A percentile compares a stretch with the other conserved stretches of the same genome.
These are phyloP conservation scores for Pachyrhizus erosus DNA, from an alignment of 306 rosid genomes.

Conservation along the genomic window DNA sequence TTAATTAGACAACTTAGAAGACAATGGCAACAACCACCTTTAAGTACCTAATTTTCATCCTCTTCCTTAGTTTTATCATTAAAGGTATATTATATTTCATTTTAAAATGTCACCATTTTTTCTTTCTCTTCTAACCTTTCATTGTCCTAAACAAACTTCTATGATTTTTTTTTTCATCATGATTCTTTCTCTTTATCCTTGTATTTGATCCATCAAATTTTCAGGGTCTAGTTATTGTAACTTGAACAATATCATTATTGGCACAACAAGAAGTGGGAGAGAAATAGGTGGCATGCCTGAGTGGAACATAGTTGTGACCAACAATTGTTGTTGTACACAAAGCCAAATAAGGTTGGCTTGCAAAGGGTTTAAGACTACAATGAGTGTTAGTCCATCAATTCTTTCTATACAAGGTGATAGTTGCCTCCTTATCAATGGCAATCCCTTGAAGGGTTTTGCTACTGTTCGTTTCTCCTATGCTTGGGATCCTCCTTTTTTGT, in stretches of 20 bases:
- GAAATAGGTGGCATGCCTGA: slow-evolving; percentile 48
- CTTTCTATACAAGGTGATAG: slow-evolving; percentile 31
- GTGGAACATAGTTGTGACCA: slow-evolving; percentile 64
- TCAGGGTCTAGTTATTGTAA: slow-evolving; percentile 54
- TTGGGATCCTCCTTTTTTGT: slow-evolving; percentile 59
- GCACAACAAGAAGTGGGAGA: slow-evolving; percentile 56
- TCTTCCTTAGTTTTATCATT: slow-evolving; percentile 37
- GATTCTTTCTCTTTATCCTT: neutral
- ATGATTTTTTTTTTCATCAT: too few species aligned
- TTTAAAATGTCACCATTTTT: neutral
- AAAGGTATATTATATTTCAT: slow-evolving; percentile 35
- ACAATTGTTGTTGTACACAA: slow-evolving; percentile 58
- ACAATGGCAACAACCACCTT: neutral
- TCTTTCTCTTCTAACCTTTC: neutral
- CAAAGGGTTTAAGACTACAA: slow-evolving; percentile 48
- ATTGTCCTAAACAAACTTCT: too few species aligned
- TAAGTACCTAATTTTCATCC: slow-evolving; percentile 3
- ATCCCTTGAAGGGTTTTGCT: slow-evolving; percentile 3
- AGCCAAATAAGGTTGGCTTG: slow-evolving; percentile 41
- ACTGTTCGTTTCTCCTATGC: slow-evolving; percentile 59
- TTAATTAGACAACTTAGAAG: too few species aligned
- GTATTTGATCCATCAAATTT: neutral
- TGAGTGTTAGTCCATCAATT: slow-evolving; percentile 42
- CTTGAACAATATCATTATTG: slow-evolving; percentile 51
- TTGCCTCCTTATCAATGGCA: slow-evolving; percentile 55